Conservation (phyloP, 2,329 filamentous ascomycete genomes). For the Trichoderma koningii region DNA sequence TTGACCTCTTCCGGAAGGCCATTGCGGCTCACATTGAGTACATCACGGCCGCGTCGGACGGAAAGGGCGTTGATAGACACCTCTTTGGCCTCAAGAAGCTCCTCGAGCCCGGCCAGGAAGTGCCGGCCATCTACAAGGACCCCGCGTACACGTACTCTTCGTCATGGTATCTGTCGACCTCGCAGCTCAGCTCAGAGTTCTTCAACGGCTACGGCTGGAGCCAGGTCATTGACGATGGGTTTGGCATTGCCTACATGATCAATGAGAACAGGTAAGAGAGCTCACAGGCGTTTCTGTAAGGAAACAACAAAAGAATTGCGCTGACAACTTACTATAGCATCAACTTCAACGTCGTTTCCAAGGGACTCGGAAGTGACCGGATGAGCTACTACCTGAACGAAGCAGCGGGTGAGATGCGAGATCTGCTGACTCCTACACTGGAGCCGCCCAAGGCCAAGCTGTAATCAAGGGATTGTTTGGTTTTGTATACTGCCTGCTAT, state of each 20-base stretch:
- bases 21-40: constrained; percentile 84
- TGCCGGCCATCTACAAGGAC: constrained; percentile 84
- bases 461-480: constrained; percentile 41
- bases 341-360: constrained; percentile 97
- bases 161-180: constrained; percentile 87
- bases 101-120: constrained; percentile 73
- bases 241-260: constrained; percentile 99
- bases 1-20: constrained; percentile 79
- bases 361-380: constrained; percentile 82
- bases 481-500: constrained; percentile 38
- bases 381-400: constrained; percentile 98
- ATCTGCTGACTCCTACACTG: constrained; percentile 78
- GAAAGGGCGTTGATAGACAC: constrained; percentile 92
- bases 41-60: constrained; percentile 84
- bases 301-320: no score
- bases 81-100: constrained; percentile 97
- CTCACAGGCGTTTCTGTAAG: neutral
- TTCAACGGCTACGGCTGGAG: constrained; percentile 99
- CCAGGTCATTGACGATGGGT: constrained; percentile 93
- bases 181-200: constrained; percentile 91
- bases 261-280: constrained; percentile 82
- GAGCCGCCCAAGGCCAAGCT: constrained; percentile 84
- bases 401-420: constrained; percentile 85
- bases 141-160: constrained; percentile 80
- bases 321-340: constrained; percentile 56